Percentiles rank a stretch among this genome's conserved stretches.
Evolutionary conservation across 208 protist species (phyloP).

Genomic region (Acanthamoeba healyi): DNA sequence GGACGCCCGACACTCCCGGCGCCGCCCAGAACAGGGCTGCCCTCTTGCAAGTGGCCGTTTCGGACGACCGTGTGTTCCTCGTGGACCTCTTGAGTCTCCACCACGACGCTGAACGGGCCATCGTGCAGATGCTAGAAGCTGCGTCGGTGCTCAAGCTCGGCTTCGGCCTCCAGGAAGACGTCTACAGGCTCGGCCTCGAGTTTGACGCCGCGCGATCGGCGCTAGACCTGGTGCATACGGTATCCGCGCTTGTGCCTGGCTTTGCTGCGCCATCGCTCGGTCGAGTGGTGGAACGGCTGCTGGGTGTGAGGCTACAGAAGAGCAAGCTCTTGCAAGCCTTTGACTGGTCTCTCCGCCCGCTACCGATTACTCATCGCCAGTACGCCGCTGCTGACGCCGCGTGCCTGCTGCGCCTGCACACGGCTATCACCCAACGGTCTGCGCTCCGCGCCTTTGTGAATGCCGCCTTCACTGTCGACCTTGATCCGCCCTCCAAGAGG

Average conservation of each 20-base stretch:
- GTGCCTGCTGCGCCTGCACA: conserved; percentile 50
- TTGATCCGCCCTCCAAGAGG: conserved; percentile 22
- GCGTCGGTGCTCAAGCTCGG: conserved; percentile 19
- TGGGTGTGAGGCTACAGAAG: conserved; percentile 34
- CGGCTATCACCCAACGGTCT: neutral
- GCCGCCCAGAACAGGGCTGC: neutral
- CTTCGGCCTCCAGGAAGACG: conserved; percentile 53
- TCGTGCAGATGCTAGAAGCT: neutral
- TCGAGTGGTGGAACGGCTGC: conserved; percentile 15
- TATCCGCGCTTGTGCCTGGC: neutral
- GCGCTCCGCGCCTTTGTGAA: neutral
- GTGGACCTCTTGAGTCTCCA: conserved; percentile 18
- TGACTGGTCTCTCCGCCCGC: conserved; percentile 22
- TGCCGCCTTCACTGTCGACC: neutral
- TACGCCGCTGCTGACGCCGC: conserved; percentile 58
- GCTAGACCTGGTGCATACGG: neutral
- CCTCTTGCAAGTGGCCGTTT: conserved; percentile 42
- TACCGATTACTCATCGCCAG: conserved; percentile 28
- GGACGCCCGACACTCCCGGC: conserved; percentile 12
- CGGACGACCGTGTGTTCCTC: conserved; percentile 14
- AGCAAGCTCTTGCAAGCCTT: conserved; percentile 68
- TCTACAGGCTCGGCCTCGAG: neutral
- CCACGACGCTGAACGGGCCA: neutral
- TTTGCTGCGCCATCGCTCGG: conserved; percentile 1
- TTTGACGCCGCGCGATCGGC: neutral